phyloP scores from a whole-genome alignment of 2,329 filamentous ascomycete genomes.

The Monosporascus sp. region DNA sequence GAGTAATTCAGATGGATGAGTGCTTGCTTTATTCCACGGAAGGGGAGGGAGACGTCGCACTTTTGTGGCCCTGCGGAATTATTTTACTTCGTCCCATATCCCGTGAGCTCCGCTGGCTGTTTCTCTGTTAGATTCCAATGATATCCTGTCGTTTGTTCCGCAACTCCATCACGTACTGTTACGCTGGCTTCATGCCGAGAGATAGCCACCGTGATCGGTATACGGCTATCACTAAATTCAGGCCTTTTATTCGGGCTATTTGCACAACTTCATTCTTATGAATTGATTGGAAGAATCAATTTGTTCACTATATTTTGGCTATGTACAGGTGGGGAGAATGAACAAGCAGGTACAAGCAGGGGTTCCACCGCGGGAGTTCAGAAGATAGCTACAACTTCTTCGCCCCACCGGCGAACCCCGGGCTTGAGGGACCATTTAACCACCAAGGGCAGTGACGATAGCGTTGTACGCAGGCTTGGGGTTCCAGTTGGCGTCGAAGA shows the following conservation, averaged over 20 bases:
- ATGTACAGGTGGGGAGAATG: background rate
- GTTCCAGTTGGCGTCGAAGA: constrained; percentile 48
- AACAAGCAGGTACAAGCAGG: background rate
- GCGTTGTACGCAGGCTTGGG: constrained; percentile 49
- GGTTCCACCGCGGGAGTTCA: too few species aligned
- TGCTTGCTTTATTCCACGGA: background rate
- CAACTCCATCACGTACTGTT: background rate
- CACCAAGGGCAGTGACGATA: constrained; percentile 32
- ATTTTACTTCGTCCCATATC: constrained; percentile 7
- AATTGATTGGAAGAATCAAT: background rate
- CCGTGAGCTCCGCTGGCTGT: constrained; percentile 5
- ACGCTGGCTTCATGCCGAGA: background rate
- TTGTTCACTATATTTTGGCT: background rate
- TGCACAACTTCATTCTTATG: background rate
- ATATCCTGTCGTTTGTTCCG: constrained; percentile 7
- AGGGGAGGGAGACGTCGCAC: background rate
- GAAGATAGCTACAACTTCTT: too few species aligned
- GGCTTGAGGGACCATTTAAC: background rate
- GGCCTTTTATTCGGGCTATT: background rate
- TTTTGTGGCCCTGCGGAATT: background rate
- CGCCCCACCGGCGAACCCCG: background rate
- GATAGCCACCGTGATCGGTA: background rate
- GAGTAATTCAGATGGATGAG: background rate
- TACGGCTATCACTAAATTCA: background rate
- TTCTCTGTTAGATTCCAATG: constrained; percentile 8